Evolutionary conservation across 2,329 filamentous ascomycete genomes (phyloP), one percentile per base, ranked within the genome.

Genomic region (Myriosclerotinia scirpicola): DNA sequence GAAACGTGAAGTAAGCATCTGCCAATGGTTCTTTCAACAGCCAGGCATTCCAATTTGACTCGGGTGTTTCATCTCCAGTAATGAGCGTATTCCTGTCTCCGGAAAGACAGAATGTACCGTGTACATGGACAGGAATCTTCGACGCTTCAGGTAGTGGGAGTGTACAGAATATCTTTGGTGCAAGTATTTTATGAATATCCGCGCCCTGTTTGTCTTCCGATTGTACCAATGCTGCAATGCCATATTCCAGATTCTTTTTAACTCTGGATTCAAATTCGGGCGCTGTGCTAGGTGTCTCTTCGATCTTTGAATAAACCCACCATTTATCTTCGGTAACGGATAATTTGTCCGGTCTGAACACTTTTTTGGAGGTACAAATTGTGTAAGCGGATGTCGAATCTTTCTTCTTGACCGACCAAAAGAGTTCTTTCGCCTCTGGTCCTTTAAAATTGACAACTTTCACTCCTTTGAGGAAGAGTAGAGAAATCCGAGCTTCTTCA

Each of bases 41-140:
- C 68, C 70, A 71, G 14, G 40, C 36, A 30, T 77, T 77, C 72
- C 72, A 77, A 9, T 56, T 44, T 11, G 70, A 64, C 22, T 68
- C 50, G 11, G 60, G 52, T 12, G 67, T 64, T 54, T 67, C 40
- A 8, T 71, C 70, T 20, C 72, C 70, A 12, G 72, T 53, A 5
- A 66, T 52, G 12, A 77, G 67, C 3, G 72, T 72, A 42, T 68
- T 69, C 15, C 75, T 69, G 50, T 77, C 75, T 7, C 74, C 74
- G 17, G 73, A 73, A 12, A 77, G 70, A 15, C 62, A 68, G 54
- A 77, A 77, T n/a, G 71, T 75, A 36, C 71, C 74, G 54, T 76
- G 73, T n/a, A 76, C 54, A 30, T 74, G 69, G 2, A 76, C 69
- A 2, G 75, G 75, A 0, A 76, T 69, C 50, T 71, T 54, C 0